Percentiles rank a stretch among this genome's conserved stretches.
These are phyloP conservation scores for Panaeolus papilionaceus DNA, from an alignment of 768 basidiomycete genomes.

Conservation along the genomic window DNA sequence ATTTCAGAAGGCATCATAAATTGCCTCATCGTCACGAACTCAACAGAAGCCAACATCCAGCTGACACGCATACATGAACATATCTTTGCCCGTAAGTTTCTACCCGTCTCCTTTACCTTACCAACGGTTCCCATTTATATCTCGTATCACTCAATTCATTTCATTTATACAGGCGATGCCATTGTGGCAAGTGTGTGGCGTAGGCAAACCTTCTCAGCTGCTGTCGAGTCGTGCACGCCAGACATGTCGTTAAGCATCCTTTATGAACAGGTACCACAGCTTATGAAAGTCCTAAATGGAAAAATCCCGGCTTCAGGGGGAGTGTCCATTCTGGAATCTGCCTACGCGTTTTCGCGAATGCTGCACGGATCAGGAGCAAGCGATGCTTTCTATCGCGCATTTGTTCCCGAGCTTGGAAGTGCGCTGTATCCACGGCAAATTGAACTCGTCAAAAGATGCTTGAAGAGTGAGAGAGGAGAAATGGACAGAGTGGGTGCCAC, in stretches of 20 bases:
- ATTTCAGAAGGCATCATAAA: slow-evolving; percentile 84
- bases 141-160: background rate
- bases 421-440: slow-evolving; percentile 79
- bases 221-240: slow-evolving; percentile 77
- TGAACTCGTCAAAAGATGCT: slow-evolving; percentile 84
- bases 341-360: slow-evolving; percentile 85
- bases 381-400: slow-evolving; percentile 86
- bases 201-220: slow-evolving; percentile 87
- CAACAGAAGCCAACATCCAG: slow-evolving; percentile 83
- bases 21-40: slow-evolving; percentile 86
- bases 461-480: slow-evolving; percentile 77
- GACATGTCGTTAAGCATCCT: slow-evolving; percentile 75
- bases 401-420: slow-evolving; percentile 83
- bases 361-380: slow-evolving; percentile 74
- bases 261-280: slow-evolving; percentile 71
- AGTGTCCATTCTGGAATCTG: slow-evolving; percentile 69
- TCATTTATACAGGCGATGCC: slow-evolving; percentile 65
- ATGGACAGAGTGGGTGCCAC: slow-evolving; percentile 81
- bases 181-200: slow-evolving; percentile 92
- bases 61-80: slow-evolving; percentile 89
- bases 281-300: slow-evolving; percentile 58
- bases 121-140: slow-evolving; percentile 5
- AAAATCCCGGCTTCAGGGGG: slow-evolving; percentile 52
- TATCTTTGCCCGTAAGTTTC: slow-evolving; percentile 77
- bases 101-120: background rate